These are phyloP conservation scores for Diddensiella transvaalensis DNA, from an alignment of 805 yeast genomes.

Conservation along the genomic window DNA sequence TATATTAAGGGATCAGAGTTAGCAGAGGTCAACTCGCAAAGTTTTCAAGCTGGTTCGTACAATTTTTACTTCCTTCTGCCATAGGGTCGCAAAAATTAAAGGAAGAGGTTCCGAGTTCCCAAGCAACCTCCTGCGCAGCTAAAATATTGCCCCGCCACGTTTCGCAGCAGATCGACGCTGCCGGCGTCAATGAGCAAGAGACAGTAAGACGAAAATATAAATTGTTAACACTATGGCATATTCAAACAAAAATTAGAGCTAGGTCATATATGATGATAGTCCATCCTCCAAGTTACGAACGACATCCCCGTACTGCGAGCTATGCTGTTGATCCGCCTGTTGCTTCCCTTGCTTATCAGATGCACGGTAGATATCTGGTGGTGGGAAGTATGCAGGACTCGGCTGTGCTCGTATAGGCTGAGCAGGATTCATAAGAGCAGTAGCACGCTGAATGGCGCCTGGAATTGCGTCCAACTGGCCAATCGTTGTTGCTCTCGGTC, in stretches of 20 bases:
- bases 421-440: conserved; percentile 38
- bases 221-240: not conserved
- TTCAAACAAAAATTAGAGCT: conserved; percentile 5
- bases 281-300: conserved; percentile 33
- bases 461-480: conserved; percentile 40
- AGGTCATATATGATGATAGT: conserved; percentile 17
- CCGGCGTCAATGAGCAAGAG: not conserved
- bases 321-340: not conserved
- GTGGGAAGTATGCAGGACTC: conserved; percentile 40
- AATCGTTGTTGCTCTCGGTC: conserved; percentile 39
- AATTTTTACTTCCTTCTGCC: conserved; percentile 2
- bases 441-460: conserved; percentile 39
- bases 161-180: no score
- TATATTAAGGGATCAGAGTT: not conserved
- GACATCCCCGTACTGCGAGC: conserved; percentile 20
- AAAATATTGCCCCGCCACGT: not conserved
- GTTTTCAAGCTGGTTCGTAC: no score
- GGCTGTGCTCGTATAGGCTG: conserved; percentile 38
- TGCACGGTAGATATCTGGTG: conserved; percentile 31
- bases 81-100: no score
- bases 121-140: no score
- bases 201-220: not conserved
- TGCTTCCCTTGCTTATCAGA: conserved; percentile 6
- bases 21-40: no score
- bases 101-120: no score